Evolutionary conservation across 2,329 filamentous ascomycete species (phyloP).

Genomic region (Diplodia scrobiculata): DNA sequence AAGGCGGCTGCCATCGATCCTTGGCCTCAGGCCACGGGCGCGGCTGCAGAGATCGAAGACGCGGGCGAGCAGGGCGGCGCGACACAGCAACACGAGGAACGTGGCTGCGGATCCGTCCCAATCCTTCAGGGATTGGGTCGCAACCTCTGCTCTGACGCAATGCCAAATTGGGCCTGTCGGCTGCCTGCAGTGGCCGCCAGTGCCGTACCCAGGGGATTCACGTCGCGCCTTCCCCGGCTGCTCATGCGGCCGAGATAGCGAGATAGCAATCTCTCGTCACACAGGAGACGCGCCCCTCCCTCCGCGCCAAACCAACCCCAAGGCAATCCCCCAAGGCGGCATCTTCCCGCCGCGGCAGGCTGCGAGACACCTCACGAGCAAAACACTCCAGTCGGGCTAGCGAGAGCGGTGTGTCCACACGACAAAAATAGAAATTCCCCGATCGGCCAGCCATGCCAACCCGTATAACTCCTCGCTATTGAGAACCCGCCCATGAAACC

Average conservation of each 20-base stretch:
- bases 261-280: constrained; percentile 17
- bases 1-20: constrained; percentile 4
- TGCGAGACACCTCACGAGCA: background rate
- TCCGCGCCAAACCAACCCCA: background rate
- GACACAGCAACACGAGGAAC: constrained; percentile 5
- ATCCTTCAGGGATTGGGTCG: constrained; percentile 7
- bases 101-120: constrained; percentile 4
- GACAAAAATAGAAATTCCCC: background rate
- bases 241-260: constrained; percentile 8
- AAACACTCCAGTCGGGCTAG: background rate
- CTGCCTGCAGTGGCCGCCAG: background rate
- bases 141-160: constrained; percentile 11
- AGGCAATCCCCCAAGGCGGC: background rate
- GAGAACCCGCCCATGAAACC: background rate
- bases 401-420: background rate
- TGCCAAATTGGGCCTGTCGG: constrained; percentile 1
- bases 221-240: background rate
- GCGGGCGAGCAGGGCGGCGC: background rate
- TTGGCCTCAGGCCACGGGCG: constrained; percentile 5
- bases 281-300: background rate
- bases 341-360: background rate
- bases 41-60: background rate
- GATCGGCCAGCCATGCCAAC: constrained; percentile 1
- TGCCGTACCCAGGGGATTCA: background rate
- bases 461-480: constrained; percentile 25